Evolutionary conservation across 768 basidiomycete genomes (phyloP), one percentile per base, ranked within the genome.

Genomic region (Tricholoma saponaceum): DNA sequence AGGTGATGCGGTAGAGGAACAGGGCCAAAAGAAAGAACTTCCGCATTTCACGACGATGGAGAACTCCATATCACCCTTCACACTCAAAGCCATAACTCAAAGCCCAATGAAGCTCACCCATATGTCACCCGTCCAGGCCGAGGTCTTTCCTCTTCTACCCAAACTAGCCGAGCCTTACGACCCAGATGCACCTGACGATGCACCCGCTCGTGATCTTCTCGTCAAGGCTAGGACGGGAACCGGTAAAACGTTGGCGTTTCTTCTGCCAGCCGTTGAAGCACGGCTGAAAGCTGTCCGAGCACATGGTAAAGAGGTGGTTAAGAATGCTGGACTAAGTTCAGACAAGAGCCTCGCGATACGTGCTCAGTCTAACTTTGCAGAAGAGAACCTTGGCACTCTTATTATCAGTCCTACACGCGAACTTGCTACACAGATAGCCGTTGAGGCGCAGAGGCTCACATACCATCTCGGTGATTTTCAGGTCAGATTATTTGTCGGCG

Each of bases 381-480:
- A 73, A 8, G 64, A 73, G 5, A 73, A 79, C 39, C 84, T 83
- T 33, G 93, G 95, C 1, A 77, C 86, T 0, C 79, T 98, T 20
- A 79, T 98, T 63, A 85, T 98, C 69, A 91, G 86, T 22, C 93
- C 95, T 2, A 97, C 95, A 3, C 83, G 95, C 52, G 95, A 98
- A 67, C 74, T 93, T 44, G 95, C 95, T 5, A 86, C 87, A 0
- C 92, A 95, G 70, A 96, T 95, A 59, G 93, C 93, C 22, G 83
- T 81, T 20, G 92, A 96, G 67, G 92, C 93, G 1, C 66, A 80
- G 25, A 83, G 83, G 61, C 72, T 95, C 20, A 80, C 84, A 0
- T 66, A 73, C 1, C 80, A 87, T 67, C 83, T 90, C 62, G 66
- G 71, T 2, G 83, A 80, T 23, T 83, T 92, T 60, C 79, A 86